These are phyloP conservation scores for Stemphylium lycopersici DNA, from an alignment of 2,329 filamentous ascomycete species.

Conservation along the genomic window DNA sequence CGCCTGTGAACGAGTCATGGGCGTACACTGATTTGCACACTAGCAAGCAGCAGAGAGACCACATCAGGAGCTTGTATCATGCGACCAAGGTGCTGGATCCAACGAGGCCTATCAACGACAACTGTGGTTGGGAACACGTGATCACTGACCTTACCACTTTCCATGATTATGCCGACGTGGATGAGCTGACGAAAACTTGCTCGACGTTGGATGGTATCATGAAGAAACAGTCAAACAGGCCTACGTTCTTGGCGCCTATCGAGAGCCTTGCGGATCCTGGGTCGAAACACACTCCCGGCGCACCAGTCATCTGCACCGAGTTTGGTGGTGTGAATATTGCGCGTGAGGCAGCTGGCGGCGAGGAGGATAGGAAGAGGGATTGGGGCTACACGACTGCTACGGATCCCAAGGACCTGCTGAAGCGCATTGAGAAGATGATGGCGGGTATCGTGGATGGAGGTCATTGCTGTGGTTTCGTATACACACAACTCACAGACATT, in stretches of 20 bases:
- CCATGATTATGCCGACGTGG: conserved; percentile 69
- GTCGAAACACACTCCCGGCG: conserved; percentile 58
- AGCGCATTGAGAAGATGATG: conserved; percentile 64
- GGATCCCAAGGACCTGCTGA: conserved; percentile 65
- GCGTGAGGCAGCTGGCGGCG: conserved; percentile 40
- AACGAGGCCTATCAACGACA: conserved; percentile 71
- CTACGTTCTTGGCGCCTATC: conserved; percentile 61
- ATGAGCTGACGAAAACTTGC: conserved; percentile 62
- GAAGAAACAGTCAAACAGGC: conserved; percentile 57
- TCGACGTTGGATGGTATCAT: conserved; percentile 61
- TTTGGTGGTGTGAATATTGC: conserved; percentile 73
- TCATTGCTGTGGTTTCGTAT: conserved; percentile 67
- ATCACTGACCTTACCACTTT: conserved; percentile 69
- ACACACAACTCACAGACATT: conserved; percentile 68
- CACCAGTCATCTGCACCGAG: conserved; percentile 70
- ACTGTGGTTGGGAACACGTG: conserved; percentile 75
- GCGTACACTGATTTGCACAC: conserved; percentile 65
- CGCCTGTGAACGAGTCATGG: conserved; percentile 69
- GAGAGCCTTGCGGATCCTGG: conserved; percentile 46
- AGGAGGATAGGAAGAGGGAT: conserved; percentile 52
- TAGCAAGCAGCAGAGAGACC: conserved; percentile 65
- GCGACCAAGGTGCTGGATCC: conserved; percentile 69
- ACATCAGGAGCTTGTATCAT: conserved; percentile 68
- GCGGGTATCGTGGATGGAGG: conserved; percentile 64
- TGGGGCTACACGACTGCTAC: conserved; percentile 73